Evolutionary conservation across 2,329 filamentous ascomycete genomes (phyloP), one percentile per base, ranked within the genome.

Genomic region (Trichoderma sp.): DNA sequence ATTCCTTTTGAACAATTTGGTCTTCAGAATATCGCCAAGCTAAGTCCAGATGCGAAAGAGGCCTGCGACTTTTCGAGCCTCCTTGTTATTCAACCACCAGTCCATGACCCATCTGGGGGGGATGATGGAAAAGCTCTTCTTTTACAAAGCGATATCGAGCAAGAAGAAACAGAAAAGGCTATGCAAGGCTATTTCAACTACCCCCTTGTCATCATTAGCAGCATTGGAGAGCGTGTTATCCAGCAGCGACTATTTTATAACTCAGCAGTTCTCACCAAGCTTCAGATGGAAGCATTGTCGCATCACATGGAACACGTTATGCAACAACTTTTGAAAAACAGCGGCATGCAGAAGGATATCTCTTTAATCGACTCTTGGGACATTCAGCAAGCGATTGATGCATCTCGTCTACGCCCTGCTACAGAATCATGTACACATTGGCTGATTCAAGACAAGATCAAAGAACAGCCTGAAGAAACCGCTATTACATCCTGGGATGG

Each of bases 1-100:
- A 73, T 76, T 30, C 69, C 72, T 0, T 73, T 71, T 36, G 73
- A 76, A 47, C 74, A 76, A n/a, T 70, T 53, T 7, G 76, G 76
- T 11, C 71, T 77, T 4, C 75, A 75, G 23, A 72, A 74, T 58
- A 76, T 77, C 15, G 39, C 62, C 23, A 73, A 72, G 32, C 28
- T 74, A 3, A 74, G 62, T 61, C 34, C 68, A 6, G 69, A 62
- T n/a, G 71, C 72, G 1, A 70, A 70, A 11, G 68, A 68, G 7
- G 74, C 73, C 2, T 74, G 74, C 36, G 72, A 75, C 6, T 75
- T 76, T 47, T 71, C 66, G 13, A 75, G 70, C 23, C 57, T 75
- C 12, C 65, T 77, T 3, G 74, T 76, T n/a, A 67, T 73, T 26
- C 72, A 73, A 20, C 72, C 72, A 1, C 39, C 55, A 17, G 23